Percentiles rank a stretch among this genome's conserved stretches.
Evolutionary conservation across 345 rosid species (phyloP).

Genomic region (Gossypium raimondii): DNA sequence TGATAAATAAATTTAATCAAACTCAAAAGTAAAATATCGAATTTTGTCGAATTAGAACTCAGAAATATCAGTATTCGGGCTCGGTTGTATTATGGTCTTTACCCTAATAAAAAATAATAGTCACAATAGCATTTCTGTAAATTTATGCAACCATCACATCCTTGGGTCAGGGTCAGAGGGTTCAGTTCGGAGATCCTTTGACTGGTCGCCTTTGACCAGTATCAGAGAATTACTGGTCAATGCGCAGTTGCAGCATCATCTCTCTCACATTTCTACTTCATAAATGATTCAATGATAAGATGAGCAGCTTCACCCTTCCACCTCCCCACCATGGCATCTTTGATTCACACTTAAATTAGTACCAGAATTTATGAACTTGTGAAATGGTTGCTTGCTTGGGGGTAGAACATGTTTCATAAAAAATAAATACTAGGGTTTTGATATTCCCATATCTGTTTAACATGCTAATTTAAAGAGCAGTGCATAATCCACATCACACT

Average conservation of each 20-base stretch:
- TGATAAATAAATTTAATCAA: too few species aligned
- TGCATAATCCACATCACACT: too few species aligned
- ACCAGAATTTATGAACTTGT: neutral
- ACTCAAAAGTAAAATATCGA: too few species aligned
- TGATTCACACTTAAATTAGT: neutral
- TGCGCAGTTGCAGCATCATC: conserved; percentile 8
- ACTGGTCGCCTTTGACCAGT: conserved; percentile 54
- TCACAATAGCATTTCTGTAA: conserved; percentile 31
- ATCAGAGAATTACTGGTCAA: conserved; percentile 18
- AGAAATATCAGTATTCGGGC: too few species aligned
- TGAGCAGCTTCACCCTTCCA: neutral
- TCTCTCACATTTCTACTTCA: conserved; percentile 22
- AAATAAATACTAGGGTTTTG: neutral
- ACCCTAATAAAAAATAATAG: too few species aligned
- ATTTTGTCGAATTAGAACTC: too few species aligned
- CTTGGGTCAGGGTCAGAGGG: conserved; percentile 5
- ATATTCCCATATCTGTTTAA: neutral
- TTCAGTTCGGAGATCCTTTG: conserved; percentile 35
- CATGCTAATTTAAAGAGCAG: neutral
- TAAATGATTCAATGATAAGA: conserved; percentile 20
- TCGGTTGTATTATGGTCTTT: conserved; percentile 9
- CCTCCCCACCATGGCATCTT: neutral
- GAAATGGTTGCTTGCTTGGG: too few species aligned
- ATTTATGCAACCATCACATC: neutral
- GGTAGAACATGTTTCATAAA: too few species aligned